Base-by-base conservation (phyloP, 1,284 basidiomycete genomes). In the Trametes polyzona region DNA sequence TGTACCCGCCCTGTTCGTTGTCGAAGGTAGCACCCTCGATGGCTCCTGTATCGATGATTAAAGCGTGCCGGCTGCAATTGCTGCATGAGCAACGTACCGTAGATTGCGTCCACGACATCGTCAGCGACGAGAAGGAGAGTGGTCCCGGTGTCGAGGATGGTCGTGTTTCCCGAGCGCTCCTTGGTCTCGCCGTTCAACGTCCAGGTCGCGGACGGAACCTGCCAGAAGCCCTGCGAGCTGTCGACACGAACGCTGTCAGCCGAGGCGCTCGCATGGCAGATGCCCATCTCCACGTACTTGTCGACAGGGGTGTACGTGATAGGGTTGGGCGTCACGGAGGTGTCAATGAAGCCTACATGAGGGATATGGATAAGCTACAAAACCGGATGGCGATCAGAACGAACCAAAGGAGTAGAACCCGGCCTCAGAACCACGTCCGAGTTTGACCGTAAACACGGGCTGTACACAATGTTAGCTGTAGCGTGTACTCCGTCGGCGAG, bases 111-210 rank as follows among this genome's bases (percentile, higher is more conserved):
- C 1, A 73, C 64, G 36, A 71, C 67, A 47, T 72, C 68, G 53
- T 73, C 72, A 17, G 71, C 55, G 17, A 76, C 67, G 11, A 72
- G 67, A 33, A 61, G 52, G 52, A 76, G 71, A 2, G 74, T 75
- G 21, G 75, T 76, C 37, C 75, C 75, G n/a, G 75, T 76, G 62
- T 76, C 75, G 37, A 74, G 69, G 52, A 76, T 76, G 26, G 75
- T 71, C 7, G 71, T 70, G 68, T 75, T 75, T 6, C 56, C 55
- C 8, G 61, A 53, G 33, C 69, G 69, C n/a, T 63, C 40, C 52
- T 61, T 63, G 35, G 58, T 64, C 47, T 68, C 44, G 17, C 69
- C 70, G 43, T 69, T 70, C 23, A 74, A 54, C 43, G 60, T 49
- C 55, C 65, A 69, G 16, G 66, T 65, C 3, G 64, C 54, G 7